Base-by-base conservation (phyloP, 345 rosid genomes). In the Citrus unshiu region DNA sequence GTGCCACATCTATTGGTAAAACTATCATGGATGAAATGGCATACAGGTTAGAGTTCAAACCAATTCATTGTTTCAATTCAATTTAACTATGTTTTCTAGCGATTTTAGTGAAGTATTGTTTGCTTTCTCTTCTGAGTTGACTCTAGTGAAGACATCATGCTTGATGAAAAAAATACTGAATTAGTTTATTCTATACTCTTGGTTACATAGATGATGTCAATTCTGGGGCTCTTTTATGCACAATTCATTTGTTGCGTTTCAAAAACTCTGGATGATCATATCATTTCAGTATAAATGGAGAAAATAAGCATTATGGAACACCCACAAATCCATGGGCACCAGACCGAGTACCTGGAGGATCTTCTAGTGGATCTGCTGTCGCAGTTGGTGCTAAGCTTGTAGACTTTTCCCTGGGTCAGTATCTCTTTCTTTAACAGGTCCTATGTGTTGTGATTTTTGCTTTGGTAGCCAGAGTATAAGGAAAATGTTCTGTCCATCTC, bases 361-460 rank as follows among this genome's bases (percentile, higher is more conserved):
- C 99, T 67, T 95, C 98, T 6, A 95, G 98, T 84, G 99, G 99
- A 58, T 95, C 98, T 73, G 98, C 98, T n/a, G 99, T 92, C 72
- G 93, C 96, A 46, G 99, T 93, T 40, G 92, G 85, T 13, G 99
- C 99, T 71, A 87, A 14, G 82, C 91, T 93, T 68, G 96, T 85
- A 14, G 99, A 95, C 84, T 95, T 95, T 85, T 87, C 99, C 70
- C 72, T 95, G 7, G 98, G 98, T 92, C 74, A 85, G 81, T 63
- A 37, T 73, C 83, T 46, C 70, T 16, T 7, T 72, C 54, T 65
- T n/a, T 40, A 51, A 66, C 9, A 32, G 12, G 62, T 59, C 70
- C 35, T 9, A 27, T 68, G 46, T 57, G 64, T 70, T 22, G 70
- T 65, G 66, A 5, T 34, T 59, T 70, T 25, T 10, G 43, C 30